Evolutionary conservation across 805 yeast species (phyloP).

Genomic region (Lipomyces mesembrius): DNA sequence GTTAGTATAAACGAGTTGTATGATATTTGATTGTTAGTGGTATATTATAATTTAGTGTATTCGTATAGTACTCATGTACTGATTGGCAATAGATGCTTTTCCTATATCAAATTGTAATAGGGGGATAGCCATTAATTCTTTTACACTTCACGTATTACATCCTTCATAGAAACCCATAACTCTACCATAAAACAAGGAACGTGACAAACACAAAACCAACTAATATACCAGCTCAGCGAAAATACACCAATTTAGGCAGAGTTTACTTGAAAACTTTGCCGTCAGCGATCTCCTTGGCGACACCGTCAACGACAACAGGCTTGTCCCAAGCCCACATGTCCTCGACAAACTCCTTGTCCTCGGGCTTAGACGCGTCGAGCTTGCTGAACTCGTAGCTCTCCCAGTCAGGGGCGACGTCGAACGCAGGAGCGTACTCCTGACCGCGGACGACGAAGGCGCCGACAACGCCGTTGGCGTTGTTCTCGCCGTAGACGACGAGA

Average conservation of each 20-base stretch:
- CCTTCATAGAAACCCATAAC: neutral
- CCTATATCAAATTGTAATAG: slow-evolving; percentile 7
- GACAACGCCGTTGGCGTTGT: slow-evolving; percentile 96
- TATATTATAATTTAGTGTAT: slow-evolving; percentile 4
- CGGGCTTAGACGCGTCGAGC: slow-evolving; percentile 78
- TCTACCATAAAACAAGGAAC: neutral
- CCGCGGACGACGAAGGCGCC: slow-evolving; percentile 97
- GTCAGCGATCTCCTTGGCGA: slow-evolving; percentile 85
- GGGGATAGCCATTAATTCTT: slow-evolving; percentile 1
- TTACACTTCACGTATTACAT: neutral
- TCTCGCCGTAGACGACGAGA: slow-evolving; percentile 95
- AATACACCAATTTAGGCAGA: neutral
- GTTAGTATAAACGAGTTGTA: slow-evolving; percentile 9
- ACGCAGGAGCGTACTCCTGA: slow-evolving; percentile 86
- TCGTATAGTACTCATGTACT: neutral
- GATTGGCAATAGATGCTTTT: neutral
- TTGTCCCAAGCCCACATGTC: slow-evolving; percentile 99
- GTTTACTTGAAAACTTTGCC: slow-evolving; percentile 94
- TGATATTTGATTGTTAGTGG: slow-evolving; percentile 1
- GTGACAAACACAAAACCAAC: neutral
- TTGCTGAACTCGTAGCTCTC: slow-evolving; percentile 86
- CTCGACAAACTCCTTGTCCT: slow-evolving; percentile 76
- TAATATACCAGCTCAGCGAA: neutral
- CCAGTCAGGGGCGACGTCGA: slow-evolving; percentile 99
- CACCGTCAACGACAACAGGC: slow-evolving; percentile 82